These are phyloP conservation scores for Metschnikowia vanudenii DNA, from an alignment of 805 yeast species.

Conservation along the genomic window DNA sequence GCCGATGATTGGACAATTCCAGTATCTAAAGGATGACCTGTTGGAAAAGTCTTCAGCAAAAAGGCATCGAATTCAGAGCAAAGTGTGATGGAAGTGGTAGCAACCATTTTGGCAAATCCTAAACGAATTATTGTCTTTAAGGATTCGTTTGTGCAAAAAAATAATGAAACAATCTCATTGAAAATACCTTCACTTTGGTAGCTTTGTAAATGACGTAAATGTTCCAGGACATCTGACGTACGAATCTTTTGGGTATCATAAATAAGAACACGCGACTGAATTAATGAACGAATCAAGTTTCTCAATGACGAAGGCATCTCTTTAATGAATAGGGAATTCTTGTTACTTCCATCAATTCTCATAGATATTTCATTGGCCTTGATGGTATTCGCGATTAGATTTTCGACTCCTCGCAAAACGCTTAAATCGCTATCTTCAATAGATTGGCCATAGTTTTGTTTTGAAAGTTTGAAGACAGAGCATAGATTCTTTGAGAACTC, in stretches of 20 bases:
- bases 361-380: slow-evolving; percentile 59
- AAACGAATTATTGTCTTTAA: slow-evolving; percentile 35
- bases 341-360: slow-evolving; percentile 42
- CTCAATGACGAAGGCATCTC: slow-evolving; percentile 29
- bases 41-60: slow-evolving; percentile 1
- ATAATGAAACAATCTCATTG: slow-evolving; percentile 39
- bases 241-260: slow-evolving; percentile 5
- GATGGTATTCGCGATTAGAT: slow-evolving; percentile 44
- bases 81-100: slow-evolving; percentile 24
- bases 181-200: slow-evolving; percentile 31
- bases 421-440: not conserved
- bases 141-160: slow-evolving; percentile 47
- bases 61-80: slow-evolving; percentile 8
- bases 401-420: slow-evolving; percentile 1
- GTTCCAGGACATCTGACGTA: not conserved
- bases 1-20: not conserved
- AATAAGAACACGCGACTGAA: slow-evolving; percentile 35
- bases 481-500: not conserved
- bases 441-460: not conserved
- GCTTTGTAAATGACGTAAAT: not conserved
- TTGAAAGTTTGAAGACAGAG: not conserved
- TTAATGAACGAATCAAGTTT: slow-evolving; percentile 39
- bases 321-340: slow-evolving; percentile 25
- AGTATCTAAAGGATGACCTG: not conserved
- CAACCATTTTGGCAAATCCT: slow-evolving; percentile 30